phyloP scores from a whole-genome alignment of 352 stramenopile genomes.

The Phytophthora brassicae region DNA sequence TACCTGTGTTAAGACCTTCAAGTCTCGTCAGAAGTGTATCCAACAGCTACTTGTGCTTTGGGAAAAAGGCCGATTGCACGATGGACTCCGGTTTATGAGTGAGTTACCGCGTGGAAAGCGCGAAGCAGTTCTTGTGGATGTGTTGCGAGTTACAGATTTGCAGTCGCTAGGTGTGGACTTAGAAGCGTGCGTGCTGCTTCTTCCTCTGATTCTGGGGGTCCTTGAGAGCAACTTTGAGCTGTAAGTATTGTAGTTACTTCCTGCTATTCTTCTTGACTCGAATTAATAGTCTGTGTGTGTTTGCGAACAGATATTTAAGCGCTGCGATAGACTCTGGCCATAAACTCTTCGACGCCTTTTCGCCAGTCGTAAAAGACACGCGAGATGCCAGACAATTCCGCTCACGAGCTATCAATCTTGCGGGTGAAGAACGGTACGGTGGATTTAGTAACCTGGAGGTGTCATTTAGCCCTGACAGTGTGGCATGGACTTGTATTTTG shows the following conservation, averaged over 20 bases:
- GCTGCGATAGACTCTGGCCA: conserved; percentile 60
- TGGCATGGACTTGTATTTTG: background rate
- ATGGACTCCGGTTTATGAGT: conserved; percentile 65
- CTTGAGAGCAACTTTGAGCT: conserved; percentile 67
- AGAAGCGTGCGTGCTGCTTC: conserved; percentile 69
- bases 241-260: conserved; percentile 27
- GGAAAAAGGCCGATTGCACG: conserved; percentile 71
- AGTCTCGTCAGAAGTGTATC: conserved; percentile 63
- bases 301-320: conserved; percentile 49
- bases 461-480: too few relatives aligned
- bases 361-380: conserved; percentile 67
- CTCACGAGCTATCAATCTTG: conserved; percentile 66
- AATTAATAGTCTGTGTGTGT: background rate
- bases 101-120: conserved; percentile 70
- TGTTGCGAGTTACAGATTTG: conserved; percentile 68
- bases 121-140: conserved; percentile 72
- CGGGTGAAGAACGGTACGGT: conserved; percentile 67
- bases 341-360: conserved; percentile 75
- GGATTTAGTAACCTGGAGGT: background rate
- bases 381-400: conserved; percentile 50
- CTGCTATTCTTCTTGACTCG: background rate
- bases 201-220: conserved; percentile 76
- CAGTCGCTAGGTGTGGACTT: conserved; percentile 66
- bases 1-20: conserved; percentile 76
- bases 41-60: conserved; percentile 72